Evolutionary conservation across 345 rosid genomes (phyloP).

Genomic region (Populus simonii): DNA sequence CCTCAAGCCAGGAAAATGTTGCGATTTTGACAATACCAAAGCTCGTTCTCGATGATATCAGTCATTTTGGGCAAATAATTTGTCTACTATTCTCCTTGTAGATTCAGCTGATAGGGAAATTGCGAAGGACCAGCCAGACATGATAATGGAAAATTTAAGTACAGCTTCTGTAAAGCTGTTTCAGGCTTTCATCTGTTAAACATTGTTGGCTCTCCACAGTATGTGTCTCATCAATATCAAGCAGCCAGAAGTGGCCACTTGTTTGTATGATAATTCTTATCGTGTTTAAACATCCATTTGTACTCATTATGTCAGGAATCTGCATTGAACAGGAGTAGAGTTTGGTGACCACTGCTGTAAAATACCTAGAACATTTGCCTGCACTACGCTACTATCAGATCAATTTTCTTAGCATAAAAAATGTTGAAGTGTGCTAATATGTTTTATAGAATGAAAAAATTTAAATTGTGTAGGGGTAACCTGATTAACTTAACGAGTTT

Average conservation of each 20-base stretch:
- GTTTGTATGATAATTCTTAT: neutral
- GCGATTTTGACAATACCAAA: neutral
- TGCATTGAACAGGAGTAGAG: neutral
- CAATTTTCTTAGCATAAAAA: too few relatives aligned
- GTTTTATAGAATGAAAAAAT: too few relatives aligned
- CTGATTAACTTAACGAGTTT: rapidly evolving
- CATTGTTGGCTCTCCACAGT: neutral
- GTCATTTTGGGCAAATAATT: neutral
- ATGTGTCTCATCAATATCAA: neutral
- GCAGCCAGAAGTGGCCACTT: neutral
- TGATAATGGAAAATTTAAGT: too few relatives aligned
- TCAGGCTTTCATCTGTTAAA: neutral
- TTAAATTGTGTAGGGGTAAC: too few relatives aligned
- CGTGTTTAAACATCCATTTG: neutral
- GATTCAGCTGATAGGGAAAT: constrained; percentile 1
- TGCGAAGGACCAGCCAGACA: neutral
- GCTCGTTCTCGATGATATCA: neutral
- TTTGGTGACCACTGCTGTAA: too few relatives aligned
- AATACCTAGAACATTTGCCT: too few relatives aligned
- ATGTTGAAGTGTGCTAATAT: too few relatives aligned
- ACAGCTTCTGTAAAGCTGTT: constrained; percentile 6
- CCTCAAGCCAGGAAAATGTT: constrained; percentile 3
- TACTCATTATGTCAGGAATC: neutral
- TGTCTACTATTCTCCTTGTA: neutral
- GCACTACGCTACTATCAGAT: too few relatives aligned